Conservation (phyloP, 495 filamentous ascomycete genomes). For the Bryoglossum gracile region DNA sequence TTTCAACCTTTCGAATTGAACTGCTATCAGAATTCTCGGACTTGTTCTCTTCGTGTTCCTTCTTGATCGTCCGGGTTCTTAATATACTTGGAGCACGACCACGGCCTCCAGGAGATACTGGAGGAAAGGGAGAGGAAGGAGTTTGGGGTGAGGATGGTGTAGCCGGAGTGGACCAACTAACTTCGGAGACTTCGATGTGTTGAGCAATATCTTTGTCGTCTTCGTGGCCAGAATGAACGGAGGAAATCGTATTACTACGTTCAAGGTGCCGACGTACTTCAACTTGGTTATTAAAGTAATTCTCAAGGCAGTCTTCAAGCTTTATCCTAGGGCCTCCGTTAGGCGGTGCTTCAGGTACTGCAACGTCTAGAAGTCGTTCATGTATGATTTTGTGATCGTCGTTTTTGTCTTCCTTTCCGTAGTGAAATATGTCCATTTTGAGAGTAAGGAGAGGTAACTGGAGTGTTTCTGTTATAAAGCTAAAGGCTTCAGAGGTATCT, state of each 20-base stretch:
- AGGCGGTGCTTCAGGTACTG: conserved; percentile 56
- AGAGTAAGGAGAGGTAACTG: conserved; percentile 83
- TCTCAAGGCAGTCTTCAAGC: conserved; percentile 84
- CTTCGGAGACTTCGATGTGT: conserved; percentile 19
- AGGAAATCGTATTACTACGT: conserved; percentile 20
- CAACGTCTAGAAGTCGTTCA: conserved; percentile 86
- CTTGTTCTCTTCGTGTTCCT: conserved; percentile 30
- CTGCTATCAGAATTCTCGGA: conserved; percentile 31
- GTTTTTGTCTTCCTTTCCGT: conserved; percentile 68
- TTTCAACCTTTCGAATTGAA: conserved; percentile 2
- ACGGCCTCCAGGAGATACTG: conserved; percentile 19
- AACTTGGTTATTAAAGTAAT: conserved; percentile 91
- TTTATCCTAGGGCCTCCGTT: conserved; percentile 53
- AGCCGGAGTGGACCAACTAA: conserved; percentile 11
- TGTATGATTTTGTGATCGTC: conserved; percentile 94
- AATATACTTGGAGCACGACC: conserved; percentile 55
- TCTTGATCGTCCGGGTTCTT: conserved; percentile 48
- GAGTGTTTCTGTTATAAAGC: conserved; percentile 83
- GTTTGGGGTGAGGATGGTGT: conserved; percentile 13
- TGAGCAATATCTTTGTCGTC: conserved; percentile 9
- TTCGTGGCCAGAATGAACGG: conserved; percentile 9
- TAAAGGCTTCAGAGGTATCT: conserved; percentile 91
- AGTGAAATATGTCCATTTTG: conserved; percentile 92
- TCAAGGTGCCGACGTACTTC: conserved; percentile 69
- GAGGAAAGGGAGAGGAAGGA: conserved; percentile 3